Percentiles rank a stretch among this genome's conserved stretches.
These are phyloP conservation scores for Arthroderma uncinatum DNA, from an alignment of 2,329 filamentous ascomycete species.

Conservation along the genomic window DNA sequence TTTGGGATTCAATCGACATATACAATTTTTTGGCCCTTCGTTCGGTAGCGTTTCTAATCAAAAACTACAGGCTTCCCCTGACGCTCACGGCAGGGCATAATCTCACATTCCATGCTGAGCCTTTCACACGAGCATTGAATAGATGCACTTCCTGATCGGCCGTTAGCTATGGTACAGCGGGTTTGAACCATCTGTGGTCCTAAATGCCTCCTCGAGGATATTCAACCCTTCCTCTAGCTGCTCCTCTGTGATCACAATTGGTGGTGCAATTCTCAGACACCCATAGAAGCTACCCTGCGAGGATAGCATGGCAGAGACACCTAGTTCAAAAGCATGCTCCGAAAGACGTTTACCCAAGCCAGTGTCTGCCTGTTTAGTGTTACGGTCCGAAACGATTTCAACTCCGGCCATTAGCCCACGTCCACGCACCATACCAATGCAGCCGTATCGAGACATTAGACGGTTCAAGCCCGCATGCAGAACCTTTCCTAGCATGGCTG, in stretches of 20 bases:
- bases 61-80: background rate
- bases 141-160: background rate
- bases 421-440: slow-evolving; percentile 52
- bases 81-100: background rate
- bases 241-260: slow-evolving; percentile 45
- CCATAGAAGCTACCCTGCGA: slow-evolving; percentile 39
- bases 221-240: slow-evolving; percentile 42
- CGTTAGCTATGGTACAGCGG: background rate
- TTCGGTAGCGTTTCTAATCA: background rate
- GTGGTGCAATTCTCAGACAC: slow-evolving; percentile 49
- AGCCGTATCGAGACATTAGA: slow-evolving; percentile 44
- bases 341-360: slow-evolving; percentile 41
- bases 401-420: slow-evolving; percentile 48
- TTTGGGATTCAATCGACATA: background rate
- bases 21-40: background rate
- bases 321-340: slow-evolving; percentile 40
- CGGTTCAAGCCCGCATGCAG: slow-evolving; percentile 39
- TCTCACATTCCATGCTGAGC: background rate
- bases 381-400: slow-evolving; percentile 45
- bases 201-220: slow-evolving; percentile 49
- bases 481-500: slow-evolving; percentile 35
- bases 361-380: slow-evolving; percentile 38
- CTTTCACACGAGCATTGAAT: no score
- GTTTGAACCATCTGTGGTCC: slow-evolving; percentile 2
- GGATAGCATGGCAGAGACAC: slow-evolving; percentile 34